These are phyloP conservation scores for Paraurostyla sp. DNA, from an alignment of 73 alveolate genomes.

Conservation along the genomic window DNA sequence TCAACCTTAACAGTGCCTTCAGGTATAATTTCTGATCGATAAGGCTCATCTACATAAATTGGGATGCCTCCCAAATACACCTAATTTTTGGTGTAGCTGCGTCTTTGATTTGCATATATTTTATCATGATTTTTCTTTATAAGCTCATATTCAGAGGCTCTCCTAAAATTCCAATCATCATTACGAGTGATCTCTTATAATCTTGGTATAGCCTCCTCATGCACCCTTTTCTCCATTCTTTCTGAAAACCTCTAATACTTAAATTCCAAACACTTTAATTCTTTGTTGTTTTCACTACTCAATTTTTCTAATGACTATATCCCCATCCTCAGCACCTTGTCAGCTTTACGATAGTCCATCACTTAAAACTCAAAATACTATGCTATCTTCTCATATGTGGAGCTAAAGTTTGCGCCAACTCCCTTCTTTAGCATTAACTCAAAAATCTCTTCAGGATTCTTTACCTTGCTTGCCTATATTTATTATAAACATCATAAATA, in stretches of 20 bases:
- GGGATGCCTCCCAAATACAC: slow-evolving; percentile 48
- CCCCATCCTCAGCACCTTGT: slow-evolving; percentile 32
- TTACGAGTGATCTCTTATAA: neutral
- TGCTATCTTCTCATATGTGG: slow-evolving; percentile 42
- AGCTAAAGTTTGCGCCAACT: slow-evolving; percentile 31
- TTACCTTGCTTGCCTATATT: slow-evolving; percentile 39
- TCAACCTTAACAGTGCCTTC: slow-evolving; percentile 19
- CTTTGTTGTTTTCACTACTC: neutral
- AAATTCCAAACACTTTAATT: neutral
- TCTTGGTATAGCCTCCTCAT: neutral
- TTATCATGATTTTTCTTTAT: slow-evolving; percentile 17
- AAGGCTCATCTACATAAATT: slow-evolving; percentile 45
- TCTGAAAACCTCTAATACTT: slow-evolving; percentile 11
- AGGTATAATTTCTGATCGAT: slow-evolving; percentile 32
- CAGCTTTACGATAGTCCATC: slow-evolving; percentile 38
- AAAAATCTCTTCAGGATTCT: slow-evolving; percentile 20
- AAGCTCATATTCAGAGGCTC: neutral
- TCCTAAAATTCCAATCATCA: neutral
- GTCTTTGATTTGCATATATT: slow-evolving; percentile 13
- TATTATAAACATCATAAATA: neutral
- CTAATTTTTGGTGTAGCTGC: slow-evolving; percentile 33
- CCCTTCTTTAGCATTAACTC: neutral
- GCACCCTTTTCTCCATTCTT: neutral
- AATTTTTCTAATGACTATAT: neutral
- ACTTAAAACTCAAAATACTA: slow-evolving; percentile 21